Evolutionary conservation across 2,329 filamentous ascomycete species (phyloP).

Genomic region (Myriangium duriaei): DNA sequence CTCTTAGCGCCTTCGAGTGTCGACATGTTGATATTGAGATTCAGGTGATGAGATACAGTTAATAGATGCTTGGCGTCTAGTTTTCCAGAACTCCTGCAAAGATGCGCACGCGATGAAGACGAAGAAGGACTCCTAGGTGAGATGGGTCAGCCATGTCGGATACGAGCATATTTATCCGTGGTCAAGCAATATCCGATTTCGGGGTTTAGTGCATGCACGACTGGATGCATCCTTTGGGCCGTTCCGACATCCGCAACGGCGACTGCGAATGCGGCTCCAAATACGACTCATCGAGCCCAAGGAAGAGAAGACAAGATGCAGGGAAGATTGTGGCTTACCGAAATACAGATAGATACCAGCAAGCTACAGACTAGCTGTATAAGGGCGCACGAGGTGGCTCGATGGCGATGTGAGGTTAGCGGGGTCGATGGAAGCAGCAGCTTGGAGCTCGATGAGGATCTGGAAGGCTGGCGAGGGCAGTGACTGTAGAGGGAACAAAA

Average conservation of each 20-base stretch:
- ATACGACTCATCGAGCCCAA: neutral
- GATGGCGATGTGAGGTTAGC: too few relatives aligned
- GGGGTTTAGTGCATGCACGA: too few relatives aligned
- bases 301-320: neutral
- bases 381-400: too few relatives aligned
- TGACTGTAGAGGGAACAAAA: neutral
- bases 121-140: too few relatives aligned
- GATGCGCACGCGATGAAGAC: too few relatives aligned
- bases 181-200: too few relatives aligned
- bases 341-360: too few relatives aligned
- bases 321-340: neutral
- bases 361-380: too few relatives aligned
- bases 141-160: too few relatives aligned
- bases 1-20: constrained; percentile 9
- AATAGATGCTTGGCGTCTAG: too few relatives aligned
- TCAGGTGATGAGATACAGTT: neutral
- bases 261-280: neutral
- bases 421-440: neutral
- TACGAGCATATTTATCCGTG: too few relatives aligned
- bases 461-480: neutral
- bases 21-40: constrained; percentile 5
- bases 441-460: neutral
- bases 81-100: too few relatives aligned
- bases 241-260: neutral
- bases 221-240: neutral